Evolutionary conservation across 2,329 filamentous ascomycete genomes (phyloP), one percentile per base, ranked within the genome.

Genomic region (Dothideomycetidae sp.): DNA sequence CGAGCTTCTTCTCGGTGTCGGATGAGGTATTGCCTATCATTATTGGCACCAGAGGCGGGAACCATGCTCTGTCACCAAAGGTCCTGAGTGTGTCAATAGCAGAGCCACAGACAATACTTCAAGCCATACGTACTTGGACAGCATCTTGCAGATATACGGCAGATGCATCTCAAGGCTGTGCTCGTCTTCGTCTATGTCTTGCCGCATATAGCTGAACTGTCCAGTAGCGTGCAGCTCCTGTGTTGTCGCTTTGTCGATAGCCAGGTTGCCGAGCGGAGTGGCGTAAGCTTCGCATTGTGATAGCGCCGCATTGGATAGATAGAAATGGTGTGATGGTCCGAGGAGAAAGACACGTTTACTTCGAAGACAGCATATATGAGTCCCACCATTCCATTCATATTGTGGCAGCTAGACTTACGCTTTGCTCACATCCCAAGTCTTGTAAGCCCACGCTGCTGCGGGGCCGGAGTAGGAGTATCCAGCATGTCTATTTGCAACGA

Each of bases 131-230:
- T 7, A 70, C 54, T 63, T 60, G 41, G 69, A 68, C 5, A 78
- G 67, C 37, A 81, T 74, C 53, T 86, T 85, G 66, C 85, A 86
- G 45, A 96, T 79, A 53, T 92, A 94, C 0, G 90, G 88, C 5
- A 96, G 68, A 49, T 98, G 90, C 80, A 98, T 93, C 63, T 98
- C 90, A 2, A 96, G 70, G 36, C 83, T 93, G 59, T 98, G 90
- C 59, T 98, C 90, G 4, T 72, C 70, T 44, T 84, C 72, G 51
- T 98, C 90, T 4, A 75, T 66, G 3, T 63, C 51, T 12, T 57
- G 59, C 2, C 70, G 73, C 65, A 94, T 90, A 36, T 68, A 63
- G 12, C 68, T 60, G 53, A 81, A 80, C 39, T 66, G 61, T n/a
- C 62, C 64, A 3, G 67, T 71, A 30, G 57, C 50, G 36, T 65